A percentile compares a stretch with the other conserved stretches of the same genome.
These are phyloP conservation scores for Naganishia sp. DNA, from an alignment of 1,284 basidiomycete genomes.

Conservation along the genomic window DNA sequence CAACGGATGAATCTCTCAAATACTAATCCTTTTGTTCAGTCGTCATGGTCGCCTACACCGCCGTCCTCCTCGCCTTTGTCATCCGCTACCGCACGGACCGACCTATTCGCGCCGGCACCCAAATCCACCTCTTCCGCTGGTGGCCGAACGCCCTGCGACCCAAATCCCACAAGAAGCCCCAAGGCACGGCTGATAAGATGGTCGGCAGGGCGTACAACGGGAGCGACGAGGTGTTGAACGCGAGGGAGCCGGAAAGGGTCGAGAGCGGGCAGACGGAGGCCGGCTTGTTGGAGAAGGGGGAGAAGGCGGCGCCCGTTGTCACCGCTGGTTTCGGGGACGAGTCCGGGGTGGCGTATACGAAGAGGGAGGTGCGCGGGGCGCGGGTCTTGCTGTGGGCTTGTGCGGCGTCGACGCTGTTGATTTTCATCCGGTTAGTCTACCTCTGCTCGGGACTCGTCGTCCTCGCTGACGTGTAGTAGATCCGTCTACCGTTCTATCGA, in stretches of 20 bases:
- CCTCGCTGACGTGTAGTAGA: conserved; percentile 31
- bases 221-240: neutral
- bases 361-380: conserved; percentile 16
- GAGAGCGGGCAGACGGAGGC: neutral
- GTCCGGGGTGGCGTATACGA: conserved; percentile 1
- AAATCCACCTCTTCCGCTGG: conserved; percentile 35
- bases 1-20: neutral
- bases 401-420: conserved; percentile 40
- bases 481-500: conserved; percentile 51
- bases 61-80: conserved; percentile 42
- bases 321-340: neutral
- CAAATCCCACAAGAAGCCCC: neutral
- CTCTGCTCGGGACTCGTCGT: neutral
- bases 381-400: conserved; percentile 32
- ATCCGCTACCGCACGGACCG: conserved; percentile 36
- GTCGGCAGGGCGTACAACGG: neutral
- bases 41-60: conserved; percentile 46
- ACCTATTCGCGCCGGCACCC: conserved; percentile 34
- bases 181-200: neutral
- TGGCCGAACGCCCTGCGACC: conserved; percentile 25
- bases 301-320: neutral
- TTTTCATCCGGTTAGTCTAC: conserved; percentile 43
- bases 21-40: conserved; percentile 27
- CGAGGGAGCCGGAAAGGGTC: neutral
- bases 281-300: conserved; percentile 6